Evolutionary conservation across 495 filamentous ascomycete species (phyloP), one percentile per base, ranked within the genome.

Genomic region (Neurospora sp.): DNA sequence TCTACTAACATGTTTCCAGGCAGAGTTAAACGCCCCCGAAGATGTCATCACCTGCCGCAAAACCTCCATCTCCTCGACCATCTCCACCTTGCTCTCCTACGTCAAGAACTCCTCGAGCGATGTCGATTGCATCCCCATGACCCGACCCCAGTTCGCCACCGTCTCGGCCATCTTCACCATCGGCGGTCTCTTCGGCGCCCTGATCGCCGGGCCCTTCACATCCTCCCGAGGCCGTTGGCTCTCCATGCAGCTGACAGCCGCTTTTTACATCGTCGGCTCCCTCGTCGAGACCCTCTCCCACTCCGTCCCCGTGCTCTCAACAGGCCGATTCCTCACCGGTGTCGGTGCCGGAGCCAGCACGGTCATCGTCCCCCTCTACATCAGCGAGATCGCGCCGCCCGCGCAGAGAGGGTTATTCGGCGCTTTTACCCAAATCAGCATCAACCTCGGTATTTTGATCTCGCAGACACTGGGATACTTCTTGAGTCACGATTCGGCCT

Each of bases 281-380:
- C 61, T 91, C 9, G 85, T 93, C 53, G 93, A 96, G 79, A 89
- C 92, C 0, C 74, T 92, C 9, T 88, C 94, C 0, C 80, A 85
- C 3, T 89, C 86, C n/a, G 91, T 97, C 31, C 76, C 84, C 1
- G 72, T 92, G 20, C 84, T 99, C 74, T 84, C 85, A 5, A 70
- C 93, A 35, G 96, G 96, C 35, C 86, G 96, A 40, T 85, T 96
- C 22, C 80, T 98, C 14, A 90, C 91, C 5, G 96, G 96, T 8
- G 75, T 97, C 3, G 96, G 92, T 7, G 92, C 94, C 9, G 96
- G 96, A 8, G 91, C 93, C 7, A 88, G 93, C 9, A 92, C 94
- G 9, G 96, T 98, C 31, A 91, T 97, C n/a, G 93, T 96, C 0
- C 96, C 96, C n/a, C 89, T 98, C 40, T 98, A 95, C 81, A 92